These are phyloP conservation scores for Yamadazyma buinensis DNA, from an alignment of 1,139 yeast species.

Conservation along the genomic window DNA sequence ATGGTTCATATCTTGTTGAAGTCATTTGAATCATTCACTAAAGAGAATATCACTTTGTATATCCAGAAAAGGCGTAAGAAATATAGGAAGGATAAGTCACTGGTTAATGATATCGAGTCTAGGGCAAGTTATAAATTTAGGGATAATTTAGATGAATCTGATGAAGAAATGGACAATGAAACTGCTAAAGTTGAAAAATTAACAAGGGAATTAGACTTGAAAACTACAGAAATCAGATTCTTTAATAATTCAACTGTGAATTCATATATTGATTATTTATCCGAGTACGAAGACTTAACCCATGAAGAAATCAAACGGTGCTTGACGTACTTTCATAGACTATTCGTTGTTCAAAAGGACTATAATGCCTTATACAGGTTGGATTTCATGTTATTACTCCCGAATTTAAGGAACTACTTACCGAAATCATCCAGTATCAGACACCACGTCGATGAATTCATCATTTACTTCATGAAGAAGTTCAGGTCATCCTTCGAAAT, in stretches of 20 bases:
- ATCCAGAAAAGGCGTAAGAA: constrained; percentile 46
- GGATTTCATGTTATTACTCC: constrained; percentile 58
- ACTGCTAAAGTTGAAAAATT: constrained; percentile 34
- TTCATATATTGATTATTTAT: constrained; percentile 49
- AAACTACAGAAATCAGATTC: constrained; percentile 35
- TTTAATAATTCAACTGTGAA: constrained; percentile 43
- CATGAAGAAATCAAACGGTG: constrained; percentile 61
- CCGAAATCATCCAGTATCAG: constrained; percentile 41
- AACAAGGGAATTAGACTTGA: constrained; percentile 52
- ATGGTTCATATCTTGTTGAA: constrained; percentile 65
- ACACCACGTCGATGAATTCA: constrained; percentile 61
- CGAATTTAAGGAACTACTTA: constrained; percentile 27
- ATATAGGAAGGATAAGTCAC: constrained; percentile 20
- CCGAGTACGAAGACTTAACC: constrained; percentile 58
- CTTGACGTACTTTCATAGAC: constrained; percentile 66
- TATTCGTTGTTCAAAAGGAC: constrained; percentile 60
- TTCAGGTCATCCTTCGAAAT: constrained; percentile 47
- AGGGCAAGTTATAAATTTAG: constrained; percentile 13
- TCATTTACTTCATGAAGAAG: constrained; percentile 63
- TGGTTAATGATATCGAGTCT: constrained; percentile 24
- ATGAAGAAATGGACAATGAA: constrained; percentile 44
- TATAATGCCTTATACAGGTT: constrained; percentile 63
- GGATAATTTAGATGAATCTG: constrained; percentile 40
- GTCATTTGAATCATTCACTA: constrained; percentile 63
- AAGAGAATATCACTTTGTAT: constrained; percentile 56